phyloP scores from a whole-genome alignment of 2,329 filamentous ascomycete genomes.

The Botrytis paeoniae region DNA sequence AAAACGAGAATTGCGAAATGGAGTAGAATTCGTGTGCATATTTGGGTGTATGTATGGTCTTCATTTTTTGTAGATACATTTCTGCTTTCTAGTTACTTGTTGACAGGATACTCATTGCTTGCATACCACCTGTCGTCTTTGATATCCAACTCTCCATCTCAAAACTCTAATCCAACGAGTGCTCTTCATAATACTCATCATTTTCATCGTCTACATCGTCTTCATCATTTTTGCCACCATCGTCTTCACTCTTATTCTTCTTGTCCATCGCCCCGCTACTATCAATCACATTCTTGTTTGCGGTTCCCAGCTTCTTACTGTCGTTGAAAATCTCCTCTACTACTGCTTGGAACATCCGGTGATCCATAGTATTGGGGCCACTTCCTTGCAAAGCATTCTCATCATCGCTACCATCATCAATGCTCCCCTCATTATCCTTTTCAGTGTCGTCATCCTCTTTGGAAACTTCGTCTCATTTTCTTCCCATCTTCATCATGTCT shows the following conservation, averaged over 20 bases:
- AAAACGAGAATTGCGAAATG: not conserved
- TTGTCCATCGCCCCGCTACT: too few species aligned
- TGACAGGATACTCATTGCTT: not conserved
- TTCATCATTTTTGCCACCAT: not conserved
- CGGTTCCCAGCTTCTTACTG: not conserved
- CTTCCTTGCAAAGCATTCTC: not conserved
- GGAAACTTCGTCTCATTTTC: not conserved
- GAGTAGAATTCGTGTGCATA: too few species aligned
- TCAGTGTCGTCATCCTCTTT: not conserved
- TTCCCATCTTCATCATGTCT: not conserved
- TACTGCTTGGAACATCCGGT: not conserved
- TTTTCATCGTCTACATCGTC: not conserved
- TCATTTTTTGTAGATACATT: not conserved
- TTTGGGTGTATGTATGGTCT: too few species aligned
- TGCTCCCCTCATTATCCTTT: not conserved
- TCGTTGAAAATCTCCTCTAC: not conserved
- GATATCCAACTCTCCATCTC: not conserved
- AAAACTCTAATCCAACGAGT: not conserved
- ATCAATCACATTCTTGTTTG: not conserved
- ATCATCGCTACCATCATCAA: too few species aligned
- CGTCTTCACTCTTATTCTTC: not conserved
- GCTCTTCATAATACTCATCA: not conserved
- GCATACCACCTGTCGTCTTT: not conserved
- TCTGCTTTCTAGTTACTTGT: not conserved
- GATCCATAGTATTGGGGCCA: not conserved